phyloP scores from a whole-genome alignment of 345 rosid genomes.

The Rhodamnia argentea region DNA sequence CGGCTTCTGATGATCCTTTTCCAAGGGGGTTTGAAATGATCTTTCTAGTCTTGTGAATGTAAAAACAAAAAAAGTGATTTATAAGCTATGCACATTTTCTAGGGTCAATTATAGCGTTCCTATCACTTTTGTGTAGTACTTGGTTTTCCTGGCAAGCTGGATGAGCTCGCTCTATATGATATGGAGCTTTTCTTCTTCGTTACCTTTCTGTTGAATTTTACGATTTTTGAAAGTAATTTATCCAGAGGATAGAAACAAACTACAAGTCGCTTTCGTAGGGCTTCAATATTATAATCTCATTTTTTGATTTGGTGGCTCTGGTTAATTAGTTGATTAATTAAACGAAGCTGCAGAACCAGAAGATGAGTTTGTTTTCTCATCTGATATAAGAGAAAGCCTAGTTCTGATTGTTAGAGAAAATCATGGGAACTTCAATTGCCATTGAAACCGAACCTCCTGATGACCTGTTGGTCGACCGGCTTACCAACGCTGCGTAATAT shows the following conservation, averaged over 20 bases:
- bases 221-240: background rate
- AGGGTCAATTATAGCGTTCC: background rate
- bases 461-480: background rate
- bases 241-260: background rate
- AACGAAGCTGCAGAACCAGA: background rate
- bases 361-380: background rate
- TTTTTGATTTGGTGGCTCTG: background rate
- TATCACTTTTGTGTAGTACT: background rate
- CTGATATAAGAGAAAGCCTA: background rate
- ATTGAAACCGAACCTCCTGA: background rate
- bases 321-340: background rate
- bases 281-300: background rate
- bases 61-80: background rate
- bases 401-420: background rate
- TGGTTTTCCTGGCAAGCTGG: background rate
- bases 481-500: background rate
- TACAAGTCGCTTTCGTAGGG: background rate
- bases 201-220: background rate
- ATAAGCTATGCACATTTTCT: background rate
- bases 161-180: background rate
- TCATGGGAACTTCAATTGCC: background rate
- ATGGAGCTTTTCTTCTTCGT: background rate
- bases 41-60: background rate
- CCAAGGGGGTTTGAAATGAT: background rate
- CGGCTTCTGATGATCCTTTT: background rate